phyloP scores from a whole-genome alignment of 2,329 filamentous ascomycete species.

The Ceratocystiopsis brevicomis region DNA sequence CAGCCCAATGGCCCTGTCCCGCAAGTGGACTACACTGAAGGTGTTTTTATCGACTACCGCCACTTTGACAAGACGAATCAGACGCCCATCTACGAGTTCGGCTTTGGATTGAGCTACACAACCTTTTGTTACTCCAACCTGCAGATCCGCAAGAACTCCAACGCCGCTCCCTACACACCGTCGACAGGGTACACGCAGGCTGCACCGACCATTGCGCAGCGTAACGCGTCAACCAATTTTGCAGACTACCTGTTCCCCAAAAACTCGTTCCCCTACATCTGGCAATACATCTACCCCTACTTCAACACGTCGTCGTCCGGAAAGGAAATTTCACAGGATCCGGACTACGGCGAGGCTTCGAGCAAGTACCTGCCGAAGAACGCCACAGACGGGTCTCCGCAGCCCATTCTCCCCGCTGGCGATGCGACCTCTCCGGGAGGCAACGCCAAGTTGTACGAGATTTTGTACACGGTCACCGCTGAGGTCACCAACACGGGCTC shows the following conservation, averaged over 20 bases:
- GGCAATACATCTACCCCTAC: constrained; percentile 50
- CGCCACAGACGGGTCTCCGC: constrained; percentile 34
- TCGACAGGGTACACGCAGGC: constrained; percentile 39
- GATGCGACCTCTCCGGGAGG: constrained; percentile 36
- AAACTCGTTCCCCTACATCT: constrained; percentile 29
- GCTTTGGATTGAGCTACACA: constrained; percentile 64
- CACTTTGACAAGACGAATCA: constrained; percentile 49
- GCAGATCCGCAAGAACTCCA: constrained; percentile 26
- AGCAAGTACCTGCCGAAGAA: constrained; percentile 41
- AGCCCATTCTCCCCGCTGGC: constrained; percentile 31
- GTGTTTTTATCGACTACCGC: constrained; percentile 66
- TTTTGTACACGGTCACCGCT: constrained; percentile 47
- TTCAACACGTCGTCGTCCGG: constrained; percentile 42
- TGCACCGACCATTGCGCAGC: constrained; percentile 42
- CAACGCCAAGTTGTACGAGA: constrained; percentile 46
- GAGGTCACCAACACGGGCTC: constrained; percentile 54
- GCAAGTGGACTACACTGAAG: constrained; percentile 58
- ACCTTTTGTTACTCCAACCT: constrained; percentile 60
- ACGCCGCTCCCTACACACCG: constrained; percentile 34
- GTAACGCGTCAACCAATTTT: constrained; percentile 42
- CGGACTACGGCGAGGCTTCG: constrained; percentile 38
- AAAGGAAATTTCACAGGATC: constrained; percentile 34
- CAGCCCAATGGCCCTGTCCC: constrained; percentile 42
- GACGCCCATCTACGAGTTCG: constrained; percentile 63
- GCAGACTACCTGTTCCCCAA: constrained; percentile 50